Evolutionary conservation across 2,329 filamentous ascomycete species (phyloP).

Genomic region (Fusarium irregulare): DNA sequence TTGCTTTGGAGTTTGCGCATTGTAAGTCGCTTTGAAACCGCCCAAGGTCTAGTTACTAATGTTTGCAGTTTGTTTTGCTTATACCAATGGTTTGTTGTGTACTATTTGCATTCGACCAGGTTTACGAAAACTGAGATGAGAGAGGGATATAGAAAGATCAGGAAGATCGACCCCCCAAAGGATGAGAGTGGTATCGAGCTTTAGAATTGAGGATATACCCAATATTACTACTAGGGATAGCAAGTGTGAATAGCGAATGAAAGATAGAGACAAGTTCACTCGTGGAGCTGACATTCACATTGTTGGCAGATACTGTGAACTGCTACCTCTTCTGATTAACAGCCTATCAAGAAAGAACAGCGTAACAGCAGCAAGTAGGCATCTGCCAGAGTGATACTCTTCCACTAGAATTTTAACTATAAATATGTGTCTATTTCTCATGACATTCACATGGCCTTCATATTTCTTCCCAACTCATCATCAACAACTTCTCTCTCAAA

Average conservation of each 20-base stretch:
- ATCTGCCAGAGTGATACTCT: too few species aligned
- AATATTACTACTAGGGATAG: background rate
- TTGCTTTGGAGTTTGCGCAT: conserved; percentile 31
- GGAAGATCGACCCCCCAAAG: conserved; percentile 4
- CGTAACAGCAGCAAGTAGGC: background rate
- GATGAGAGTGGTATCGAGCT: background rate
- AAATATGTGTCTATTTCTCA: too few species aligned
- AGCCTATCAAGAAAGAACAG: background rate
- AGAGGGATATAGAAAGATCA: conserved; percentile 26
- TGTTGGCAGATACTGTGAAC: background rate
- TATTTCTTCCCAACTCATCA: too few species aligned
- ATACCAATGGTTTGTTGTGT: conserved; percentile 26
- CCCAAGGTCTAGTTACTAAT: background rate
- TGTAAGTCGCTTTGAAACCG: conserved; percentile 6
- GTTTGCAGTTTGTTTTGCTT: conserved; percentile 16
- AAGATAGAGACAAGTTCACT: too few species aligned
- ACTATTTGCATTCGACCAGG: conserved; percentile 11
- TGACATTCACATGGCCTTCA: too few species aligned
- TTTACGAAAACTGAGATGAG: conserved; percentile 25
- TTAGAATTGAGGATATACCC: background rate
- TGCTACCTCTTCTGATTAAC: background rate
- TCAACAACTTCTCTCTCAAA: too few species aligned
- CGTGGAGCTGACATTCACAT: background rate
- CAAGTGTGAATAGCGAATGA: background rate
- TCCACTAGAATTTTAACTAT: too few species aligned